These are phyloP conservation scores for Spathaspora passalidarum DNA, from an alignment of 805 yeast species.

Conservation along the genomic window DNA sequence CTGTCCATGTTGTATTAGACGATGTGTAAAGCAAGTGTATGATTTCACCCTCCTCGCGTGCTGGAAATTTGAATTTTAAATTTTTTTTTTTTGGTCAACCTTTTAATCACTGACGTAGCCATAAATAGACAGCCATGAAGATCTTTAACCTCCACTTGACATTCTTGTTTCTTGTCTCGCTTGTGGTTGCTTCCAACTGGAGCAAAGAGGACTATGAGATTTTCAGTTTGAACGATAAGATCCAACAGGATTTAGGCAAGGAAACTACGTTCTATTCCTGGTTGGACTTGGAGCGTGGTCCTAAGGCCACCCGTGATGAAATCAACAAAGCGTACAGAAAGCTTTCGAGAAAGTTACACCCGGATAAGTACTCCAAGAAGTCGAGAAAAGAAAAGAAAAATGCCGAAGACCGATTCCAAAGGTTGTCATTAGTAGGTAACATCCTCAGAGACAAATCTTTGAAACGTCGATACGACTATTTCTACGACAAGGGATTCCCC, in stretches of 20 bases:
- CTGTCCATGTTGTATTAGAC: constrained; percentile 19
- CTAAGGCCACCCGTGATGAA: constrained; percentile 48
- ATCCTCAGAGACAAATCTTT: constrained; percentile 58
- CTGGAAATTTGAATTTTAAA: neutral
- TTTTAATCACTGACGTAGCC: neutral
- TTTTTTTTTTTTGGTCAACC: neutral
- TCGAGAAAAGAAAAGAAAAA: constrained; percentile 34
- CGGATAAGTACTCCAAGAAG: constrained; percentile 59
- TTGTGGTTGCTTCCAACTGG: constrained; percentile 43
- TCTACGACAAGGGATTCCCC: constrained; percentile 82
- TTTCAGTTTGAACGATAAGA: constrained; percentile 64
- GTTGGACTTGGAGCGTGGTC: constrained; percentile 48
- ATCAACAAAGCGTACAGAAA: constrained; percentile 67
- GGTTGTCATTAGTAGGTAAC: constrained; percentile 72
- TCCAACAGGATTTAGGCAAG: constrained; percentile 60
- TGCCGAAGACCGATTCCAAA: constrained; percentile 70
- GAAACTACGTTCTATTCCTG: constrained; percentile 67
- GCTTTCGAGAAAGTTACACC: constrained; percentile 72
- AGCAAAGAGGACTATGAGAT: constrained; percentile 74
- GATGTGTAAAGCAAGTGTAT: neutral
- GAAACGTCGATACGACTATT: constrained; percentile 77
- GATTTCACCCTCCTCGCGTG: neutral
- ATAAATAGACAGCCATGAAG: neutral
- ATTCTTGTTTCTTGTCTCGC: constrained; percentile 4
- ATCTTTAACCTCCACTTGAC: neutral